Evolutionary conservation across 1,284 basidiomycete species (phyloP).

Genomic region (Microbotryum silenes-acaulis): DNA sequence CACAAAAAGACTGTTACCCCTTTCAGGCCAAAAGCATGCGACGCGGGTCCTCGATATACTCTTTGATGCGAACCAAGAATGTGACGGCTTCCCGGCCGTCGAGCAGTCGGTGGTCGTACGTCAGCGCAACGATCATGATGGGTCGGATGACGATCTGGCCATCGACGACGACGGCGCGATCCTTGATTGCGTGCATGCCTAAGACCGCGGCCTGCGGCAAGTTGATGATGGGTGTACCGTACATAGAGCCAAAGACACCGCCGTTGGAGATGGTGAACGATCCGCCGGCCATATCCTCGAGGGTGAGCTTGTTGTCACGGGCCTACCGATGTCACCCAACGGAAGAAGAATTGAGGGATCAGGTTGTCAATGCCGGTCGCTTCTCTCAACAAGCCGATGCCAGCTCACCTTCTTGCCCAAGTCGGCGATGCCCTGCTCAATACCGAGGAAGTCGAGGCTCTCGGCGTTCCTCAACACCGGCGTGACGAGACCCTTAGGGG

Average conservation of each 20-base stretch:
- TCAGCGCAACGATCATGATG: slow-evolving; percentile 67
- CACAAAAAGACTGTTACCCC: too few species aligned
- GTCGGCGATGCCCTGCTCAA: slow-evolving; percentile 83
- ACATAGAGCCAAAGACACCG: slow-evolving; percentile 94
- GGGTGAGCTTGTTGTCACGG: slow-evolving; percentile 83
- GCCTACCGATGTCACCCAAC: slow-evolving; percentile 51
- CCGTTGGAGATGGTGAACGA: slow-evolving; percentile 99
- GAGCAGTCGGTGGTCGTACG: slow-evolving; percentile 82
- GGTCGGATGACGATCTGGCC: slow-evolving; percentile 92
- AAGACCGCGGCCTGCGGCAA: slow-evolving; percentile 90
- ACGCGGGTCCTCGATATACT: slow-evolving; percentile 60
- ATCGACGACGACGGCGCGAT: slow-evolving; percentile 83
- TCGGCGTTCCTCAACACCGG: slow-evolving; percentile 92
- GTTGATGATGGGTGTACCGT: slow-evolving; percentile 91
- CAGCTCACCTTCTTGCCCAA: slow-evolving; percentile 75
- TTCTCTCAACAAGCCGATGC: neutral
- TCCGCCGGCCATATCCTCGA: slow-evolving; percentile 81
- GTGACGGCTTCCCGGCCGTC: slow-evolving; percentile 95
- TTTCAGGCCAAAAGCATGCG: slow-evolving; percentile 20
- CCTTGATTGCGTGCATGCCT: slow-evolving; percentile 95
- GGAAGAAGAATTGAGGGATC: neutral
- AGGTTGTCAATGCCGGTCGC: too few species aligned
- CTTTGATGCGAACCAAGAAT: slow-evolving; percentile 76
- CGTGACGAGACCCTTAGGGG: slow-evolving; percentile 94
- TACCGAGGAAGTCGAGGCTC: slow-evolving; percentile 74